These are phyloP conservation scores for Brettanomyces bruxellensis DNA, from an alignment of 805 yeast genomes.

Conservation along the genomic window DNA sequence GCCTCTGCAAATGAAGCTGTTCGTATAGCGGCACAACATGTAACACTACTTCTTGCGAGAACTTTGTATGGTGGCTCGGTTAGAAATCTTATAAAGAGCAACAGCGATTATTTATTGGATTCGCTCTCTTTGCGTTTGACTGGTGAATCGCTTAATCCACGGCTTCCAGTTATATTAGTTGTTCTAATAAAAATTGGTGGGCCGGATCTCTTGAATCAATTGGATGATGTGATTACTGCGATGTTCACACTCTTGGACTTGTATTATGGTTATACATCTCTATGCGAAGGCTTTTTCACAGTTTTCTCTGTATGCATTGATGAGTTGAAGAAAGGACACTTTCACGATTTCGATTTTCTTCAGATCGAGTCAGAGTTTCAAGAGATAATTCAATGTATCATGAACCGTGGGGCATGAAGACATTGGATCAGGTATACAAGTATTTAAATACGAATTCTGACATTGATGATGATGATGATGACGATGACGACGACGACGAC, in stretches of 20 bases:
- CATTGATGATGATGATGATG: slow-evolving; percentile 11
- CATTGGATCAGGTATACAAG: slow-evolving; percentile 33
- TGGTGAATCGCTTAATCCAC: slow-evolving; percentile 63
- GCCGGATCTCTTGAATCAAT: slow-evolving; percentile 46
- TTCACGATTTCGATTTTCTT: slow-evolving; percentile 21
- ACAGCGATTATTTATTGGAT: slow-evolving; percentile 77
- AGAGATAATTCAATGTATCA: slow-evolving; percentile 20
- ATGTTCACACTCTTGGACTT: slow-evolving; percentile 72
- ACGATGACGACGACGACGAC: slow-evolving; percentile 11
- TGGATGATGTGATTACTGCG: slow-evolving; percentile 61
- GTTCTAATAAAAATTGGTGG: slow-evolving; percentile 70
- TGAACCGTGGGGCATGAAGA: slow-evolving; percentile 55
- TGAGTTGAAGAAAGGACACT: slow-evolving; percentile 33
- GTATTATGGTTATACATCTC: slow-evolving; percentile 70
- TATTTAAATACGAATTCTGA: slow-evolving; percentile 28
- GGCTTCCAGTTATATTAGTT: slow-evolving; percentile 60
- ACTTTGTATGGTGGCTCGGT: slow-evolving; percentile 50
- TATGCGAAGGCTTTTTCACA: slow-evolving; percentile 65
- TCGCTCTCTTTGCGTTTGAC: slow-evolving; percentile 63
- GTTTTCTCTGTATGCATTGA: slow-evolving; percentile 56
- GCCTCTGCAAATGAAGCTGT: slow-evolving; percentile 44
- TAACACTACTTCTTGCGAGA: slow-evolving; percentile 42
- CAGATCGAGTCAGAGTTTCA: slow-evolving; percentile 9
- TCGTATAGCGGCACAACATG: slow-evolving; percentile 42
- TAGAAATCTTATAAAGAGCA: slow-evolving; percentile 45